Evolutionary conservation across 1,284 basidiomycete genomes (phyloP), one percentile per base, ranked within the genome.

Genomic region (Tilletia indica): DNA sequence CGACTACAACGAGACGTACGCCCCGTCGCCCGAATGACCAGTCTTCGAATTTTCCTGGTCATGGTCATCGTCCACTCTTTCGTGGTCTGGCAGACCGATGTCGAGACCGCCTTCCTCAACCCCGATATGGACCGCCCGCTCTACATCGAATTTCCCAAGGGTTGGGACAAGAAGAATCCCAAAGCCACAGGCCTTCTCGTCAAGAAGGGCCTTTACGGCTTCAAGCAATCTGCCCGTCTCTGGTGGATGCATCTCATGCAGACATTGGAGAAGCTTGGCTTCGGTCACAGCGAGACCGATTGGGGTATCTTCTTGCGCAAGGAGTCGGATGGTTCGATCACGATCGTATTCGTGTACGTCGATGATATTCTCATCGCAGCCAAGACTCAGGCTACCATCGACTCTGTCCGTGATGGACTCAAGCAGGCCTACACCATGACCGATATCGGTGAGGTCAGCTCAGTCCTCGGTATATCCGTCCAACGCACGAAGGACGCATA

Each of bases 1-100:
- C 0, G 85, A 88, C 72, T 88, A 86, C 72, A 82, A 84, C 25
- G 79, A 87, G 45, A 87, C 85, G 0, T 87, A 81, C 68, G 78
- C 86, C 87, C 86, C 0, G 83, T 87, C 0, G 84, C 51, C 51
- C 51, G 51, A 9, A 54, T 54, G 51, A 54, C 25, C 25, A 54
- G 51, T n/a, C 51, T 54, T 11, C 51, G 51, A 2, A 54, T 54
- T 4, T 54, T 54, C 4, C 51, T 54, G 51, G 51, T 54, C 51
- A 54, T 54, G 51, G 25, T 54, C 25, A 31, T 54, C n/a, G 51
- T 54, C 4, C 51, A 54, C n/a, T 31, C 19, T 8, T 31, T 54
- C 51, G 25, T 54, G 12, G 19, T 31, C 51, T 31, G 51, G 25
- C 51, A 54, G 51, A 54, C 25, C n/a, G 51, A 54, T 31, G 51